A percentile compares a stretch with the other conserved stretches of the same genome.
Conservation (phyloP, 257 asterid species). For the Solanum rostratum region DNA sequence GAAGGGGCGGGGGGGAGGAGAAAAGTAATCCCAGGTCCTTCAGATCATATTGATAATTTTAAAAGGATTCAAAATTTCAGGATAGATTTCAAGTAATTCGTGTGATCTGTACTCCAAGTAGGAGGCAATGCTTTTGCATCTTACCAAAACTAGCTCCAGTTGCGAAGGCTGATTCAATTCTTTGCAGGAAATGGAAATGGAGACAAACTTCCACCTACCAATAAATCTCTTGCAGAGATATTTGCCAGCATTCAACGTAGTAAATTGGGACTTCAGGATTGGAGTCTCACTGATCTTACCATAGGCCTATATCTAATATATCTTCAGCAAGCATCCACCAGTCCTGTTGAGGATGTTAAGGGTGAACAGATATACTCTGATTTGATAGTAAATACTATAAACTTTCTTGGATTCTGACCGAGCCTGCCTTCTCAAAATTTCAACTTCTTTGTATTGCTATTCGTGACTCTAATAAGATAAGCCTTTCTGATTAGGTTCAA, state of each 20-base stretch:
- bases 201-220: conserved; percentile 48
- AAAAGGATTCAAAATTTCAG: not conserved
- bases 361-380: conserved; percentile 72
- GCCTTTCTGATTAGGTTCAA: conserved; percentile 43
- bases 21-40: too few species aligned
- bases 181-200: conserved; percentile 44
- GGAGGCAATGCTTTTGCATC: not conserved
- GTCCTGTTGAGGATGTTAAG: conserved; percentile 51
- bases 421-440: not conserved
- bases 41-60: not conserved
- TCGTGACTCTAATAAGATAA: not conserved
- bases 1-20: not conserved
- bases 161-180: not conserved
- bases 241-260: conserved; percentile 77
- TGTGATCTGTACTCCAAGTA: not conserved
- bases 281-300: conserved; percentile 94
- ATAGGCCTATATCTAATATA: conserved; percentile 80
- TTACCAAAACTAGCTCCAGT: not conserved
- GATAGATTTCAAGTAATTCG: not conserved
- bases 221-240: conserved; percentile 63
- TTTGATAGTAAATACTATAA: conserved; percentile 30
- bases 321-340: conserved; percentile 73
- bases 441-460: not conserved
- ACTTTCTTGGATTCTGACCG: not conserved
- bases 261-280: conserved; percentile 81